phyloP scores from a whole-genome alignment of 176 grass and related monocot genomes.

The Cenchrus americanus region DNA sequence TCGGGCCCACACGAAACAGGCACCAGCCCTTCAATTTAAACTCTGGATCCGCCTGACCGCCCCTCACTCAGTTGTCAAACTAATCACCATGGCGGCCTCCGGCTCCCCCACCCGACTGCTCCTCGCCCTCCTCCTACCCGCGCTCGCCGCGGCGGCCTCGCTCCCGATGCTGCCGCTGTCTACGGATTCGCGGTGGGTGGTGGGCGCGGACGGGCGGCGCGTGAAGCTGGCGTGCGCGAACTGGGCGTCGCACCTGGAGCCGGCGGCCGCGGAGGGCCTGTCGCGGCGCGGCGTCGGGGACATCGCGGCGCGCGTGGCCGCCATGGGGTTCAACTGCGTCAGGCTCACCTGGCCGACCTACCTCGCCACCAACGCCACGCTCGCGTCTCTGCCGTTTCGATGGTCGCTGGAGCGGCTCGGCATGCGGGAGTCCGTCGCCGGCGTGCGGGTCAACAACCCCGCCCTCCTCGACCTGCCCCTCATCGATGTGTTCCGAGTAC shows the following conservation, averaged over 20 bases:
- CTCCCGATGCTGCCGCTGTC: slow-evolving; percentile 65
- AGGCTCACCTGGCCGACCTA: slow-evolving; percentile 87
- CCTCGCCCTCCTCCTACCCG: slow-evolving; percentile 24
- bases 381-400: slow-evolving; percentile 67
- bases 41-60: slow-evolving; percentile 12
- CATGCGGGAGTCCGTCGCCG: slow-evolving; percentile 70
- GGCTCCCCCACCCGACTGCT: slow-evolving; percentile 1
- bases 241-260: slow-evolving; percentile 91
- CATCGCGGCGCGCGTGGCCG: slow-evolving; percentile 59
- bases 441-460: slow-evolving; percentile 74
- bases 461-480: slow-evolving; percentile 78
- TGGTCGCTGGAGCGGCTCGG: slow-evolving; percentile 71
- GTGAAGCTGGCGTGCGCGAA: slow-evolving; percentile 92
- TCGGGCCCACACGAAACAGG: not conserved
- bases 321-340: slow-evolving; percentile 88
- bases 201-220: slow-evolving; percentile 57
- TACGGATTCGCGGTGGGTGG: slow-evolving; percentile 76
- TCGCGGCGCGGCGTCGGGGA: slow-evolving; percentile 61
- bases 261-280: slow-evolving; percentile 79
- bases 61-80: not conserved
- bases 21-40: slow-evolving; percentile 31
- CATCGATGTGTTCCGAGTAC: slow-evolving; percentile 68
- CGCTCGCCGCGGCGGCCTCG: not conserved
- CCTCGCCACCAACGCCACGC: slow-evolving; percentile 75
- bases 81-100: slow-evolving; percentile 47